These are phyloP conservation scores for Serendipita sp. DNA, from an alignment of 1,284 basidiomycete species.

Conservation along the genomic window DNA sequence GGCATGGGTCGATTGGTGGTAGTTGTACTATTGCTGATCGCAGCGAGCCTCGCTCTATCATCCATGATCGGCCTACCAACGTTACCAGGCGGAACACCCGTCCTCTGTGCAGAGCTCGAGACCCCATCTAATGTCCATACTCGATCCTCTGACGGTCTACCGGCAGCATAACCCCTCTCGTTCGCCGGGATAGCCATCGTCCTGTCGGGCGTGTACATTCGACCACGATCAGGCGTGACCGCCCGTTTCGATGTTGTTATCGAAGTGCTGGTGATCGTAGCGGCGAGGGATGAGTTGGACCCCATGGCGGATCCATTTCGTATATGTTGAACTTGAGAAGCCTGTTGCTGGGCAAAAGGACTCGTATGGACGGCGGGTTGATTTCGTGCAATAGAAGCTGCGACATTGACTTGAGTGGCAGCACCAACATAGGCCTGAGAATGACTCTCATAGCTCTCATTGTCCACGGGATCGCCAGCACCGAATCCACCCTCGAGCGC, in stretches of 20 bases:
- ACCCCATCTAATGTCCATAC: neutral
- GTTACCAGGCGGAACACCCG: neutral
- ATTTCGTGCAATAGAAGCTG: neutral
- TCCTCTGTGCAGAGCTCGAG: neutral
- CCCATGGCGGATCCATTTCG: neutral
- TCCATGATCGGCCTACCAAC: neutral
- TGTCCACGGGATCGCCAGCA: neutral
- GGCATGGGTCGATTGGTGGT: no score
- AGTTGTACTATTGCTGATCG: neutral
- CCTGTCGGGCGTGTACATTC: neutral
- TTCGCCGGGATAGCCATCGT: neutral
- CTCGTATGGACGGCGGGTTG: neutral
- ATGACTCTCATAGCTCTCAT: neutral
- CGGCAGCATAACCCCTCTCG: neutral
- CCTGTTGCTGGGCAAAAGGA: neutral
- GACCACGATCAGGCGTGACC: neutral
- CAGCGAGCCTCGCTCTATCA: neutral
- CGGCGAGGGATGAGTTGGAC: neutral
- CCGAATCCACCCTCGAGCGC: neutral
- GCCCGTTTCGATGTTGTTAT: neutral
- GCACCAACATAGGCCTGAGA: neutral
- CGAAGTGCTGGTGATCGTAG: neutral
- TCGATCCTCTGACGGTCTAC: neutral
- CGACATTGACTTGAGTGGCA: neutral
- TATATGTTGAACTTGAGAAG: neutral